A percentile compares a stretch with the other conserved stretches of the same genome.
These are phyloP conservation scores for Aspergillus udagawae DNA, from an alignment of 2,329 filamentous ascomycete species.

Conservation along the genomic window DNA sequence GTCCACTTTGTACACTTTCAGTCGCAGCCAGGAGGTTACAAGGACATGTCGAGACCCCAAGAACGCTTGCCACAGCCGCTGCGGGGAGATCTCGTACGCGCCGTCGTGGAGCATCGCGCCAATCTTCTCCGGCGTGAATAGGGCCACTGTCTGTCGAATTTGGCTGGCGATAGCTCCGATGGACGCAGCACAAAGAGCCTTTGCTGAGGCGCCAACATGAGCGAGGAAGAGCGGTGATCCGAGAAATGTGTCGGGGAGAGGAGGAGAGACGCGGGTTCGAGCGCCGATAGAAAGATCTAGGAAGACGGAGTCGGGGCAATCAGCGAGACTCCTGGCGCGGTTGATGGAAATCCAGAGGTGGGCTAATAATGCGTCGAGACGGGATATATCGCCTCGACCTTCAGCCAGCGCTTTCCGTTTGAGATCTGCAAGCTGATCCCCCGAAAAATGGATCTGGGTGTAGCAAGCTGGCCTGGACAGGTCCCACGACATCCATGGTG, in stretches of 20 bases:
- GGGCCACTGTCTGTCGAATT: slow-evolving; percentile 35
- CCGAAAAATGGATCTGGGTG: slow-evolving; percentile 36
- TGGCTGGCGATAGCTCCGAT: slow-evolving; percentile 9
- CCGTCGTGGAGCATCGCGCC: slow-evolving; percentile 42
- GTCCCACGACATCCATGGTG: slow-evolving; percentile 42
- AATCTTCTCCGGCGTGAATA: slow-evolving; percentile 38
- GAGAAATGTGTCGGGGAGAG: slow-evolving; percentile 38
- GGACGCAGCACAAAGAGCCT: neutral
- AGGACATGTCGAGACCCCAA: slow-evolving; percentile 41
- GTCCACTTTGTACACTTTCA: slow-evolving; percentile 34
- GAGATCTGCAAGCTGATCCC: slow-evolving; percentile 32
- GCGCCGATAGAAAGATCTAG: slow-evolving; percentile 42
- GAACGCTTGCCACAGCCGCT: slow-evolving; percentile 48
- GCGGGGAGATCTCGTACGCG: slow-evolving; percentile 43
- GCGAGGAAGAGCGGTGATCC: slow-evolving; percentile 45
- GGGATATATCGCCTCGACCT: slow-evolving; percentile 27
- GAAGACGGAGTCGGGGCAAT: slow-evolving; percentile 30
- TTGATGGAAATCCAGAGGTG: slow-evolving; percentile 47
- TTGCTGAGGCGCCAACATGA: slow-evolving; percentile 26
- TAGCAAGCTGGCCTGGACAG: slow-evolving; percentile 27
- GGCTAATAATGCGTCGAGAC: slow-evolving; percentile 45
- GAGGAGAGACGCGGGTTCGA: slow-evolving; percentile 30
- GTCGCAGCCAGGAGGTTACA: slow-evolving; percentile 42
- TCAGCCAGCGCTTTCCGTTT: slow-evolving; percentile 19
- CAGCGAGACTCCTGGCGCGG: slow-evolving; percentile 33